phyloP scores from a whole-genome alignment of 768 basidiomycete genomes.

The Phallus indusiatus region DNA sequence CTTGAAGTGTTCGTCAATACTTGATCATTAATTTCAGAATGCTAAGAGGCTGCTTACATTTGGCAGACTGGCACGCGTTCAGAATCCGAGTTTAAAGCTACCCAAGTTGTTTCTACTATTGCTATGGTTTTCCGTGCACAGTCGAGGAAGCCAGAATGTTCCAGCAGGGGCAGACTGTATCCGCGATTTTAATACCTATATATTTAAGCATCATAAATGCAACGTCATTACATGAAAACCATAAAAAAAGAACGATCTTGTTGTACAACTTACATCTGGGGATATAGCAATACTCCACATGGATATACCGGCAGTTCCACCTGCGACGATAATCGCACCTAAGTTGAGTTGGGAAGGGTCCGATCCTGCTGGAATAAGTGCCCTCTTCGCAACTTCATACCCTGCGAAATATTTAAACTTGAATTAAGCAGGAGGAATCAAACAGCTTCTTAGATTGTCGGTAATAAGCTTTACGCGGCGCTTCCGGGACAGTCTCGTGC shows the following conservation, averaged over 20 bases:
- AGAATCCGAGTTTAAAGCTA: no score
- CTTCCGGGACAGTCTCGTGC: slow-evolving; percentile 94
- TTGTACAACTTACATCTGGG: slow-evolving; percentile 82
- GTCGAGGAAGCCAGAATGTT: slow-evolving; percentile 85
- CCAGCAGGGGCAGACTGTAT: slow-evolving; percentile 95
- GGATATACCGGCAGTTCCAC: slow-evolving; percentile 89
- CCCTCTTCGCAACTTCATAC: slow-evolving; percentile 89
- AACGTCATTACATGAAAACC: slow-evolving; percentile 5
- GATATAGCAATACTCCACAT: slow-evolving; percentile 99
- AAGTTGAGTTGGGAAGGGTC: slow-evolving; percentile 78
- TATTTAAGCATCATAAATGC: no score
- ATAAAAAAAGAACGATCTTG: background rate
- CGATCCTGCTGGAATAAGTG: slow-evolving; percentile 70
- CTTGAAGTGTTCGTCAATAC: no score
- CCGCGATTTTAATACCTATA: slow-evolving; percentile 88
- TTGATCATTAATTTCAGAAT: no score
- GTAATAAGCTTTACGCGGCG: slow-evolving; percentile 67
- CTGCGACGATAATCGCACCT: slow-evolving; percentile 80
- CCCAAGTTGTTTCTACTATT: no score
- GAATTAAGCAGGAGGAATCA: slow-evolving; percentile 9
- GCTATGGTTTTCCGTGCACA: slow-evolving; percentile 89
- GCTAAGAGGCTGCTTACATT: no score
- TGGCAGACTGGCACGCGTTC: no score
- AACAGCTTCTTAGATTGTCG: background rate
- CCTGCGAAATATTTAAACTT: slow-evolving; percentile 85